Percentiles rank a stretch among this genome's conserved stretches.
These are phyloP conservation scores for Ceratocystis variospora DNA, from an alignment of 2,329 filamentous ascomycete genomes.

Conservation along the genomic window DNA sequence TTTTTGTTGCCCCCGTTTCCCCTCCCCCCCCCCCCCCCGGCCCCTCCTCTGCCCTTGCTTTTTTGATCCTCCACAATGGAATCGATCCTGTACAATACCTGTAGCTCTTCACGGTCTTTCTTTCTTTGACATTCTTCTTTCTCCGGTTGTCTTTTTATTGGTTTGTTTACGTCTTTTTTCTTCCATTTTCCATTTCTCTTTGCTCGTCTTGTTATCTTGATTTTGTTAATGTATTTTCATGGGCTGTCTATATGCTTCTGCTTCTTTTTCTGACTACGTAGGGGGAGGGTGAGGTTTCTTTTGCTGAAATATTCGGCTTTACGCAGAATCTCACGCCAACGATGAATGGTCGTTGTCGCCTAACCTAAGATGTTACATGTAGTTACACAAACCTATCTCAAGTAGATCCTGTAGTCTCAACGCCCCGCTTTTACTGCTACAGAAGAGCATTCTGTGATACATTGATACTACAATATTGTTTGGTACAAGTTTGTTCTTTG, in stretches of 20 bases:
- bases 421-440: no score
- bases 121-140: not conserved
- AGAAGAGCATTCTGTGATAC: no score
- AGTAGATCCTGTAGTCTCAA: no score
- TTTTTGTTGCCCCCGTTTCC: not conserved
- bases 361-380: no score
- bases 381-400: no score
- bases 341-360: no score
- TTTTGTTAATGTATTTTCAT: not conserved
- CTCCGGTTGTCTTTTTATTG: not conserved
- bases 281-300: not conserved
- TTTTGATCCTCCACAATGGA: not conserved
- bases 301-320: not conserved
- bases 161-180: not conserved
- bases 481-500: not conserved
- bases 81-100: not conserved
- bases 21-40: no score
- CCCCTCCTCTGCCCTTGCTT: not conserved
- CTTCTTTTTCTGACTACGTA: not conserved
- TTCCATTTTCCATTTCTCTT: conserved; percentile 1
- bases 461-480: no score
- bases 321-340: no score
- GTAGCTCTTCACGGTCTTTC: not conserved
- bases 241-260: not conserved
- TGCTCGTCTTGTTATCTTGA: not conserved